A percentile compares a stretch with the other conserved stretches of the same genome.
Evolutionary conservation across 495 filamentous ascomycete genomes (phyloP).

Genomic region (Aspergillus bridgeri): DNA sequence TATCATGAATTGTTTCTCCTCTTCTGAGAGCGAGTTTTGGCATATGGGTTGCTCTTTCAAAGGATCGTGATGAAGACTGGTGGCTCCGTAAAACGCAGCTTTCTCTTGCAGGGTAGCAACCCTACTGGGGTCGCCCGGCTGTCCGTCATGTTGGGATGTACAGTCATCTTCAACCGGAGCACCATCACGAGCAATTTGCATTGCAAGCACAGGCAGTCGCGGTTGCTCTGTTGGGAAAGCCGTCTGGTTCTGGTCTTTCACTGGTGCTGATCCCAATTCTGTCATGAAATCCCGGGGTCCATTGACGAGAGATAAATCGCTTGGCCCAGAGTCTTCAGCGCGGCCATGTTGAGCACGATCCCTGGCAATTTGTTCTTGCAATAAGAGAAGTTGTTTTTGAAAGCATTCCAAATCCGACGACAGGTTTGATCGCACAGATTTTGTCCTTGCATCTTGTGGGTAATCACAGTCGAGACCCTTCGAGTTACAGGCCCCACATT

Average conservation of each 20-base stretch:
- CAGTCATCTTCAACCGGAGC: background rate
- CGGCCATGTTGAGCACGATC: background rate
- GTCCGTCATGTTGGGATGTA: background rate
- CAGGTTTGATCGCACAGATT: background rate
- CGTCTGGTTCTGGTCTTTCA: background rate
- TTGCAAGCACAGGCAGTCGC: background rate
- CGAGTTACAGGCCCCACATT: background rate
- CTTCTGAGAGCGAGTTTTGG: background rate
- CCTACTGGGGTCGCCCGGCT: background rate
- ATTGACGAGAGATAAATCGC: background rate
- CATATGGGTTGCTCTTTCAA: background rate
- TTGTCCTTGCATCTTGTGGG: background rate
- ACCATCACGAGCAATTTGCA: background rate
- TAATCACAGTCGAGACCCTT: background rate
- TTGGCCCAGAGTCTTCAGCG: background rate
- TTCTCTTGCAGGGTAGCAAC: background rate
- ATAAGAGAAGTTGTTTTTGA: background rate
- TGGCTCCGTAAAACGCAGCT: background rate
- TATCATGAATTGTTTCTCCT: background rate
- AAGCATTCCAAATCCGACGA: background rate
- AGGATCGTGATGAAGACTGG: background rate
- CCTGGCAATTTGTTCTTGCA: background rate
- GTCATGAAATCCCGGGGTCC: background rate
- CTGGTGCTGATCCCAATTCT: background rate
- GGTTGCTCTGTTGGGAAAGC: background rate